Conservation (phyloP, 257 asterid species). For the Misopates orontium region DNA sequence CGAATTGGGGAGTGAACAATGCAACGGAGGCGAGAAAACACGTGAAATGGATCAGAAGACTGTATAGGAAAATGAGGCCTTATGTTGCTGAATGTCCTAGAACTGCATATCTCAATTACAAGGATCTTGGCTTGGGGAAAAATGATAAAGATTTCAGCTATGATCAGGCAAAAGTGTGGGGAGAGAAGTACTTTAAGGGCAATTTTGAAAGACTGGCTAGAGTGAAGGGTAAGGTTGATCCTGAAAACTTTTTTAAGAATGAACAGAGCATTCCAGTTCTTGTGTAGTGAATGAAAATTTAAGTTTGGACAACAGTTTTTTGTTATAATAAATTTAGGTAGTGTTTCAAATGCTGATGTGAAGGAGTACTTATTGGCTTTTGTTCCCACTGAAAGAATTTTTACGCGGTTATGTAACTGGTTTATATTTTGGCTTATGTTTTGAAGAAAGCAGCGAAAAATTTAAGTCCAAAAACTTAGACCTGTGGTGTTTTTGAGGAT, state of each 20-base stretch:
- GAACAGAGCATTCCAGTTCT: constrained; percentile 35
- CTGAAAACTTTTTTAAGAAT: constrained; percentile 32
- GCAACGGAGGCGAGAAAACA: constrained; percentile 18
- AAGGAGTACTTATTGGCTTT: too few species aligned
- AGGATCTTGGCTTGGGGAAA: constrained; percentile 33
- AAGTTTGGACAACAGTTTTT: too few species aligned
- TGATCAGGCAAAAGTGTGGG: constrained; percentile 29
- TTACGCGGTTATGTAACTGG: too few species aligned
- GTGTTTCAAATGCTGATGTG: too few species aligned
- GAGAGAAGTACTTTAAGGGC: constrained; percentile 36
- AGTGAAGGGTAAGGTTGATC: constrained; percentile 36
- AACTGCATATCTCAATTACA: constrained; percentile 32
- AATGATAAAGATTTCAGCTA: constrained; percentile 32
- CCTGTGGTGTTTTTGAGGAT: too few species aligned
- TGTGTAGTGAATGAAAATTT: not conserved
- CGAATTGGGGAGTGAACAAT: constrained; percentile 23
- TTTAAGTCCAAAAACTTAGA: too few species aligned
- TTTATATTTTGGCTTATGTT: too few species aligned
- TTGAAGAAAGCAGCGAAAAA: too few species aligned
- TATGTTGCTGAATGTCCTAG: constrained; percentile 32
- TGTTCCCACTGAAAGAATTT: too few species aligned
- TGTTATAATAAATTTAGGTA: too few species aligned
- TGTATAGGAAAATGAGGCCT: constrained; percentile 29
- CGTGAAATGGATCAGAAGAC: constrained; percentile 29
- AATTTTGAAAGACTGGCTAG: constrained; percentile 33